Conservation (phyloP, 2,329 filamentous ascomycete genomes). For the Aspergillus amoenus region DNA sequence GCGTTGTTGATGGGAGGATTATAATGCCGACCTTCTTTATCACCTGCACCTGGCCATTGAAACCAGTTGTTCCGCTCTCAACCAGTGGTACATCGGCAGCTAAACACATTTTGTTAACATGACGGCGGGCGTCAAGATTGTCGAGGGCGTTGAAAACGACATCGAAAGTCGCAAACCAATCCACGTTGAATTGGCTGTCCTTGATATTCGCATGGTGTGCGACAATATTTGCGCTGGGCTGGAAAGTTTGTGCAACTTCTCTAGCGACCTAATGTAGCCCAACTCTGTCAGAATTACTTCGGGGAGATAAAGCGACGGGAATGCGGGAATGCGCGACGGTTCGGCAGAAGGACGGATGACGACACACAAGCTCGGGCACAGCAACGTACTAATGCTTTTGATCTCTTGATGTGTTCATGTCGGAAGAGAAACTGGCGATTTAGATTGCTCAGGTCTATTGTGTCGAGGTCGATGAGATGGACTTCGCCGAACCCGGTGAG, state of each 20-base stretch:
- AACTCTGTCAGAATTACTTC: constrained; percentile 17
- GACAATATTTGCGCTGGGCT: constrained; percentile 79
- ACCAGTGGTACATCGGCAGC: constrained; percentile 87
- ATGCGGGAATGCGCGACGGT: background rate
- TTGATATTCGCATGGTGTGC: constrained; percentile 96
- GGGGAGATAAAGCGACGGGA: background rate
- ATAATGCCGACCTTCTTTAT: constrained; percentile 68
- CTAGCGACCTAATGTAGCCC: constrained; percentile 70
- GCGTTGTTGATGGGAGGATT: background rate
- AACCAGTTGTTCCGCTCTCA: constrained; percentile 95
- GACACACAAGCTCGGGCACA: background rate
- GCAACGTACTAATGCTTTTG: constrained; percentile 77
- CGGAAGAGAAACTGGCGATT: constrained; percentile 97
- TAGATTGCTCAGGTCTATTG: constrained; percentile 95
- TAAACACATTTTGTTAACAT: constrained; percentile 97
- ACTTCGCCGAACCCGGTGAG: constrained; percentile 90
- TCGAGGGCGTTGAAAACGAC: constrained; percentile 97
- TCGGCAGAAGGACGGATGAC: constrained; percentile 7
- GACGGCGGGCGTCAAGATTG: constrained; percentile 87
- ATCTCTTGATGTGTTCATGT: constrained; percentile 95
- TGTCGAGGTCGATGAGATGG: constrained; percentile 94
- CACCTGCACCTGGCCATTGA: constrained; percentile 95
- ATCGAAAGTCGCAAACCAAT: constrained; percentile 81
- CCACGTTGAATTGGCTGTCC: constrained; percentile 77
- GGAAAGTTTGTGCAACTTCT: constrained; percentile 86